phyloP scores from a whole-genome alignment of 768 basidiomycete species.

The Candolleomyces aberdarensis region DNA sequence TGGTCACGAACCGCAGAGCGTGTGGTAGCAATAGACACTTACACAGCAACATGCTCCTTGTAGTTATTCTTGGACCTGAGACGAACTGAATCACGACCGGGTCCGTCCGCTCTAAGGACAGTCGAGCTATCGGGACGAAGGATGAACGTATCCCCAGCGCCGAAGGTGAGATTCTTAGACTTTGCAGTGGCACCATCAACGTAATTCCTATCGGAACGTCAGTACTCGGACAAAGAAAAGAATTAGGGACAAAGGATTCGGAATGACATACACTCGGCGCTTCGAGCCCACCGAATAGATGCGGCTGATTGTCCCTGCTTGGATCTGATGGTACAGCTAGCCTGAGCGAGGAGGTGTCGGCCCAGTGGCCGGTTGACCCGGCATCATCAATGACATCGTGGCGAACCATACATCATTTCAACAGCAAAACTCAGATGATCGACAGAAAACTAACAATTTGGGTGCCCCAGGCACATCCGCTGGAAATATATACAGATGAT shows the following conservation, averaged over 20 bases:
- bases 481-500: too few relatives aligned
- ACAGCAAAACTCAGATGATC: too few relatives aligned
- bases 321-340: too few relatives aligned
- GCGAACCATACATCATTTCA: too few relatives aligned
- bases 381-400: too few relatives aligned
- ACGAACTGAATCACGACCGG: conserved; percentile 56
- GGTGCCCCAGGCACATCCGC: too few relatives aligned
- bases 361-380: too few relatives aligned
- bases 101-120: conserved; percentile 36
- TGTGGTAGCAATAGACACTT: conserved; percentile 19
- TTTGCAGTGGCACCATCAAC: conserved; percentile 38
- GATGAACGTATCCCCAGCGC: conserved; percentile 45
- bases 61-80: conserved; percentile 50
- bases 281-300: too few relatives aligned
- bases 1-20: not conserved
- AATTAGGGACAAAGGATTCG: not conserved
- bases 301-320: too few relatives aligned
- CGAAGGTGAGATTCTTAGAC: conserved; percentile 50
- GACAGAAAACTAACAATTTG: too few relatives aligned
- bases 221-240: not conserved
- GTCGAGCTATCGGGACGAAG: not conserved
- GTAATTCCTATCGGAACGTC: conserved; percentile 32
- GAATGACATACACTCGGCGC: conserved; percentile 53
- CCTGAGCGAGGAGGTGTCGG: too few relatives aligned
- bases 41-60: conserved; percentile 53